Percentiles rank a stretch among this genome's conserved stretches.
Evolutionary conservation across 2,329 filamentous ascomycete genomes (phyloP).

Genomic region (Microdochium bolleyi): DNA sequence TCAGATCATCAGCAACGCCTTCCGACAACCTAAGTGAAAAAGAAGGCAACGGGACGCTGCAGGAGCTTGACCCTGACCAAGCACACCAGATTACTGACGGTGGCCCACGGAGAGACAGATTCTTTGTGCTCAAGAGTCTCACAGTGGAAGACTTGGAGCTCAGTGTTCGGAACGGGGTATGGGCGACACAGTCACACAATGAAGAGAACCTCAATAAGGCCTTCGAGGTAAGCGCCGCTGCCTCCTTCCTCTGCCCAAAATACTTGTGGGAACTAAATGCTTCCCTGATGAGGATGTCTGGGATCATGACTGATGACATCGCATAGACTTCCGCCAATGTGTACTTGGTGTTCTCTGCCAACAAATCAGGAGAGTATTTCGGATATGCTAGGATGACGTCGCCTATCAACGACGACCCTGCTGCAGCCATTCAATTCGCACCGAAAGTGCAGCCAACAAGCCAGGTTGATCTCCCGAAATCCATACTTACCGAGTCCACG

Average conservation of each 20-base stretch:
- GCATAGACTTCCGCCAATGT: conserved; percentile 69
- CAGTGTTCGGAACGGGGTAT: conserved; percentile 80
- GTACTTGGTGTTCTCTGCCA: conserved; percentile 90
- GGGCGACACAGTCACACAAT: conserved; percentile 93
- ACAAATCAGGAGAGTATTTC: conserved; percentile 96
- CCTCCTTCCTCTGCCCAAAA: neutral
- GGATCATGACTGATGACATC: too few species aligned
- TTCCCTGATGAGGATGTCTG: too few species aligned
- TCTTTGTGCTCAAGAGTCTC: conserved; percentile 88
- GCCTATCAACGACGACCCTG: conserved; percentile 69
- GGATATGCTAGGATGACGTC: conserved; percentile 90
- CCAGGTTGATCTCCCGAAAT: conserved; percentile 64
- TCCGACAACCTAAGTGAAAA: too few species aligned
- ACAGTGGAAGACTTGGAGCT: conserved; percentile 84
- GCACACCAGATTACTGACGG: conserved; percentile 9
- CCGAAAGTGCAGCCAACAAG: conserved; percentile 52
- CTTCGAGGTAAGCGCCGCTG: conserved; percentile 54
- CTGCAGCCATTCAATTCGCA: conserved; percentile 60
- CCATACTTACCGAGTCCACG: conserved; percentile 72
- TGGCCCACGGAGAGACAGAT: conserved; percentile 55
- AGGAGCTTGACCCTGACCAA: neutral
- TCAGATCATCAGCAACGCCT: too few species aligned
- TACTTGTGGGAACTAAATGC: neutral
- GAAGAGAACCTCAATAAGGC: conserved; percentile 77
- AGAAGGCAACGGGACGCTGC: too few species aligned